Evolutionary conservation across 2,329 filamentous ascomycete species (phyloP).

Genomic region (Colletotrichum endophyticum): DNA sequence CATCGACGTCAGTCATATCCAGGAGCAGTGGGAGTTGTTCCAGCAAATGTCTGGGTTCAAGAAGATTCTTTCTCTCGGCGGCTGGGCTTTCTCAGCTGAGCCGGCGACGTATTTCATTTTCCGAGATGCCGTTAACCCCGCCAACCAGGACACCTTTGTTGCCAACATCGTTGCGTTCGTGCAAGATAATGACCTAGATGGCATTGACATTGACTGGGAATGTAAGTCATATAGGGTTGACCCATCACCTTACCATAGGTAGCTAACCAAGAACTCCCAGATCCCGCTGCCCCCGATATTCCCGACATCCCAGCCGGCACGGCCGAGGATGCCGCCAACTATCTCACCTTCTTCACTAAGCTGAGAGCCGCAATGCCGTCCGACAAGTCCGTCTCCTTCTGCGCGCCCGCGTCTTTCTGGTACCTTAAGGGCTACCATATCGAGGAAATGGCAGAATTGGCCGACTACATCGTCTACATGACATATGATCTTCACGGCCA

Average conservation of each 20-base stretch:
- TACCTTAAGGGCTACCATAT: constrained; percentile 42
- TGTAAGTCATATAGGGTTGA: constrained; percentile 14
- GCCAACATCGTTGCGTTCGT: constrained; percentile 43
- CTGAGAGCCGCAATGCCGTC: not conserved
- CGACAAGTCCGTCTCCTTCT: constrained; percentile 37
- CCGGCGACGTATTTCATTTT: constrained; percentile 40
- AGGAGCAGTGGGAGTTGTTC: constrained; percentile 33
- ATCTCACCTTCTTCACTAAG: constrained; percentile 23
- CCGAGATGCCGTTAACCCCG: constrained; percentile 26
- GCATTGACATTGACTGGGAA: constrained; percentile 50
- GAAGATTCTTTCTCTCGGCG: constrained; percentile 44
- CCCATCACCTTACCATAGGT: no score
- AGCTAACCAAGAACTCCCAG: no score
- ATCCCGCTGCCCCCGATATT: constrained; percentile 35
- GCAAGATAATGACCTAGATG: constrained; percentile 43
- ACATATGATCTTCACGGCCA: constrained; percentile 39
- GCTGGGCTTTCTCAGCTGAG: constrained; percentile 47
- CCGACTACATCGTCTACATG: constrained; percentile 41
- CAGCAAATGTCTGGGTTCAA: constrained; percentile 31
- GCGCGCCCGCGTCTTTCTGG: constrained; percentile 42
- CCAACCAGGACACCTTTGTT: constrained; percentile 41
- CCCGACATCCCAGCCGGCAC: constrained; percentile 21
- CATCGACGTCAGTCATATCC: not conserved
- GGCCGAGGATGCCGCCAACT: constrained; percentile 29
- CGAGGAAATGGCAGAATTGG: constrained; percentile 27